phyloP scores from a whole-genome alignment of 768 basidiomycete species.

The Panus rudis region DNA sequence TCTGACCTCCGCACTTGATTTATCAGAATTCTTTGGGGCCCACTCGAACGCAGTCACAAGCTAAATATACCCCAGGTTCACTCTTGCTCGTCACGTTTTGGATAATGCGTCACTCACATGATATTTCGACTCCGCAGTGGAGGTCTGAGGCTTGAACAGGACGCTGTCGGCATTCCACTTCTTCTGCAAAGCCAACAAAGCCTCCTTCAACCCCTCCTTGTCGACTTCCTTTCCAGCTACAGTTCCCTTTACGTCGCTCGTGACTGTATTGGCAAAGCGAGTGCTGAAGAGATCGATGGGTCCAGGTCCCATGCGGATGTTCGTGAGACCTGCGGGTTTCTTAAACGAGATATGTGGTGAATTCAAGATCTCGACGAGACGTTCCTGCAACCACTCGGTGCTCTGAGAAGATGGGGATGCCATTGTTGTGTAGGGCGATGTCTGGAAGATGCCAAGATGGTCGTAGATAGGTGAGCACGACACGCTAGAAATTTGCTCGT shows the following conservation, averaged over 20 bases:
- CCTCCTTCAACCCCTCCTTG: constrained; percentile 19
- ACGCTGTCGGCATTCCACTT: constrained; percentile 15
- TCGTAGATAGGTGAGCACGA: background rate
- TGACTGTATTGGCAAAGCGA: constrained; percentile 21
- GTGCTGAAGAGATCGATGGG: constrained; percentile 26
- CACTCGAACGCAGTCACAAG: constrained; percentile 14
- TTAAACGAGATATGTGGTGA: constrained; percentile 25
- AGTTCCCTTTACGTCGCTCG: constrained; percentile 16
- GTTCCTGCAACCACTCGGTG: constrained; percentile 18
- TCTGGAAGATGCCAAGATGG: background rate
- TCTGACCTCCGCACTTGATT: constrained; percentile 8
- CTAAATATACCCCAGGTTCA: constrained; percentile 2
- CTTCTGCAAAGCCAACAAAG: constrained; percentile 22
- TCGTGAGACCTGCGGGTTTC: constrained; percentile 6
- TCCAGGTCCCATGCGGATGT: constrained; percentile 20
- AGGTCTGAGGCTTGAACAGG: constrained; percentile 4
- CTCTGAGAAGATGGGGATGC: background rate
- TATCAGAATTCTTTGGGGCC: constrained; percentile 10
- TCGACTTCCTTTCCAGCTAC: constrained; percentile 19
- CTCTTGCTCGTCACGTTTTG: background rate
- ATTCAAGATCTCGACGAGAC: constrained; percentile 17
- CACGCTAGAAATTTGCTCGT: background rate
- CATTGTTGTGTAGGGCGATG: background rate
- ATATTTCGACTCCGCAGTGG: constrained; percentile 4
- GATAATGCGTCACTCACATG: constrained; percentile 8